Base-by-base conservation (phyloP, 495 filamentous ascomycete species). In the Neurospora sp. region DNA sequence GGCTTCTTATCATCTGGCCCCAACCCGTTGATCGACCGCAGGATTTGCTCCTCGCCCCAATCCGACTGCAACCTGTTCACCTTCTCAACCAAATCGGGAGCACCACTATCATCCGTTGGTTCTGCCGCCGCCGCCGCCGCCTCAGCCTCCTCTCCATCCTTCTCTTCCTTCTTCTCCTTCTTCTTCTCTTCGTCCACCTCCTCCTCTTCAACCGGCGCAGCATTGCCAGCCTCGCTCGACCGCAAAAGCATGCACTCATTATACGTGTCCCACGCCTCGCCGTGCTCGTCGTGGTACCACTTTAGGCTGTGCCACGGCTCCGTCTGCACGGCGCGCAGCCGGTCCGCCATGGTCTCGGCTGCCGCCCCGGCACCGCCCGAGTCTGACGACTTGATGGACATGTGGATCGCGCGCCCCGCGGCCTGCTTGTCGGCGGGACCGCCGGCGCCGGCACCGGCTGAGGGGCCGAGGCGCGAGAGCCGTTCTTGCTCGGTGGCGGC, bases 281-380 rank as follows among this genome's bases (percentile, higher is more conserved):
- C 77, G 70, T 77, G 77, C 69, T 85, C 80, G 70, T 86, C 85
- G 70, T 84, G 79, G 48, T 80, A 77, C 78, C 83, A 86, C 70
- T 81, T 78, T 68, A 86, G 79, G 35, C 73, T 75, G 46, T 73
- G 71, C 85, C 85, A 86, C 3, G 77, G 69, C 70, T 86, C 85
- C 2, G 73, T 75, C 76, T 86, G 84, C 4, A 86, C 84, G 38
- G 81, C 77, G 72, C 81, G 81, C 70, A 85, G 74, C 2, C 85
- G 82, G 73, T 85, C 83, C 11, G 78, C 79, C 80, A 86, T 85
- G 2, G 85, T 85, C 72, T 86, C 85, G 10, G 83, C 81, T 18
- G 77, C 72, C 2, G 79, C 72, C 37, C 81, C 83, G 59, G 81
- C 81, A 11, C 20, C 46, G 20, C 46, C 20, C 7, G 46, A 22